phyloP scores from a whole-genome alignment of 768 basidiomycete species.

The Phlebiopsis gigantea region DNA sequence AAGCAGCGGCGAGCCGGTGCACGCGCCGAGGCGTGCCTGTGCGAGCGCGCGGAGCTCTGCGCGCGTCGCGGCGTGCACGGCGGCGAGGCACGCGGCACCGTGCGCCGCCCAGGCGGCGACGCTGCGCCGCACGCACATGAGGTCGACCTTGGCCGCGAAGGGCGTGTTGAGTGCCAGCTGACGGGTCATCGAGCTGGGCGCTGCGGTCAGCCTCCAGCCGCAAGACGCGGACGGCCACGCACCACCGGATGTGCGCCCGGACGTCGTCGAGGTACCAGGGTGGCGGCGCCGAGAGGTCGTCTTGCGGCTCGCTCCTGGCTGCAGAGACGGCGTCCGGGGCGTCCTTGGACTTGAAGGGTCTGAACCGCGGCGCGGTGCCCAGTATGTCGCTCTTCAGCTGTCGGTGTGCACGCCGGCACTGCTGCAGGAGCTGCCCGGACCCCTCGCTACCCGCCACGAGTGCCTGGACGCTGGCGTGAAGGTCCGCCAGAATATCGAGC shows the following conservation, averaged over 20 bases:
- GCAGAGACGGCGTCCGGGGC: background rate
- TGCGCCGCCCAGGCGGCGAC: constrained; percentile 44
- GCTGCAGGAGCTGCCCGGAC: constrained; percentile 45
- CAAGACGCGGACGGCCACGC: too few species aligned
- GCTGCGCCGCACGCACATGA: constrained; percentile 40
- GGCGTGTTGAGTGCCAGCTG: constrained; percentile 64
- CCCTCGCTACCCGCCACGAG: constrained; percentile 48
- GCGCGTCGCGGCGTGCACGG: constrained; percentile 31
- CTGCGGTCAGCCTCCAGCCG: background rate
- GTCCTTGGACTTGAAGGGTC: constrained; percentile 35
- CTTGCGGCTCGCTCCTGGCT: too few species aligned
- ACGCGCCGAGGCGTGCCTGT: constrained; percentile 39
- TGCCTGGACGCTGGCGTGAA: constrained; percentile 34
- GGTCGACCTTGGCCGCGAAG: constrained; percentile 47
- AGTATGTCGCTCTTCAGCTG: constrained; percentile 42
- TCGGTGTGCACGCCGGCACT: constrained; percentile 42
- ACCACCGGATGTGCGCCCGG: too few species aligned
- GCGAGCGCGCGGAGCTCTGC: constrained; percentile 38
- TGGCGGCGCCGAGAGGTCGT: too few species aligned
- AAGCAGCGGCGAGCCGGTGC: constrained; percentile 46
- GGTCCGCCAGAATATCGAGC: constrained; percentile 39
- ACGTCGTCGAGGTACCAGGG: too few species aligned
- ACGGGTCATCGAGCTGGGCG: constrained; percentile 53
- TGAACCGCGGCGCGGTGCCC: constrained; percentile 48
- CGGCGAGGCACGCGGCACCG: constrained; percentile 36